Conservation (phyloP, 352 stramenopile species). For the Pythium sp. region DNA sequence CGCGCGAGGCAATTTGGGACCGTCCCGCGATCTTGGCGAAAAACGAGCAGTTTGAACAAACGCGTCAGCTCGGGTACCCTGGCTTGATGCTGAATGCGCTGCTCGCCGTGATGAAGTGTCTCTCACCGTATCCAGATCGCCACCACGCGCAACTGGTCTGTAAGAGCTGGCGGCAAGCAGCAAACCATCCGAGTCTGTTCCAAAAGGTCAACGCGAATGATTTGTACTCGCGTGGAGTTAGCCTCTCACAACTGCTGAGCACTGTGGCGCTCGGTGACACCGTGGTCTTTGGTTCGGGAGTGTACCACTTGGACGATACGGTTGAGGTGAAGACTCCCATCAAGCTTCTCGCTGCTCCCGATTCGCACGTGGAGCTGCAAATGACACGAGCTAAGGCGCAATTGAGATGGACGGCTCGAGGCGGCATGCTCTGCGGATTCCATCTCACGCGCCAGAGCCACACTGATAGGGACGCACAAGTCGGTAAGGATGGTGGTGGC, state of each 20-base stretch:
- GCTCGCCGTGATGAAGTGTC: slow-evolving; percentile 81
- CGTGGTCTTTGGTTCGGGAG: slow-evolving; percentile 62
- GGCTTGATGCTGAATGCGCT: slow-evolving; percentile 77
- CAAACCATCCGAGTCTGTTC: slow-evolving; percentile 41
- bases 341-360: slow-evolving; percentile 43
- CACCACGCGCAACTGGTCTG: slow-evolving; percentile 50
- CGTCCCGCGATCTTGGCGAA: slow-evolving; percentile 87
- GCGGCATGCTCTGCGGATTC: slow-evolving; percentile 64
- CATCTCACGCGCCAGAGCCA: slow-evolving; percentile 41
- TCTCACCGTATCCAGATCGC: slow-evolving; percentile 65
- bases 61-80: slow-evolving; percentile 64
- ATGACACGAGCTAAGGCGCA: slow-evolving; percentile 50
- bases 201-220: slow-evolving; percentile 53
- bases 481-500: neutral
- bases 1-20: slow-evolving; percentile 92
- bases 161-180: slow-evolving; percentile 43
- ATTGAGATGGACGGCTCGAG: slow-evolving; percentile 52
- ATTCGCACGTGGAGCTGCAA: slow-evolving; percentile 67
- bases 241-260: slow-evolving; percentile 27
- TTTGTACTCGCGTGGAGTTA: slow-evolving; percentile 24
- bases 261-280: slow-evolving; percentile 38
- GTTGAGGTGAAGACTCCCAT: slow-evolving; percentile 49
- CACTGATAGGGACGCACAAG: neutral
- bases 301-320: slow-evolving; percentile 54
- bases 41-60: slow-evolving; percentile 80